phyloP scores from a whole-genome alignment of 208 protist species.

The Angomonas ambiguus region DNA sequence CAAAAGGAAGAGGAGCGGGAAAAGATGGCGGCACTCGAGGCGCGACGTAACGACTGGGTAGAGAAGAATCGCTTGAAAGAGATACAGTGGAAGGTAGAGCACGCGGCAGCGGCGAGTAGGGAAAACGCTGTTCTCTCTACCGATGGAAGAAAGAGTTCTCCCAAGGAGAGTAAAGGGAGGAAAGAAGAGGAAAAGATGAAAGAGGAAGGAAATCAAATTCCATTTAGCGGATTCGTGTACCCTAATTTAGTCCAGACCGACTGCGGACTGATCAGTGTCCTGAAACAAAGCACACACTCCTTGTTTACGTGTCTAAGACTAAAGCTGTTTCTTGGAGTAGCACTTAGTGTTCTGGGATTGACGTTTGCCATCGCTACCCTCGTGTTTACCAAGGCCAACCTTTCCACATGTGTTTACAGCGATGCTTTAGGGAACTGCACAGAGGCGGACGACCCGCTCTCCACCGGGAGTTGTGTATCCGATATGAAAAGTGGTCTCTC shows the following conservation, averaged over 20 bases:
- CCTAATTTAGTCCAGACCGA: constrained; percentile 59
- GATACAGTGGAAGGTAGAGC: neutral
- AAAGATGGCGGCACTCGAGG: constrained; percentile 11
- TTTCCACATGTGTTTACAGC: neutral
- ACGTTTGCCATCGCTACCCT: constrained; percentile 31
- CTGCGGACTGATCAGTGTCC: constrained; percentile 32
- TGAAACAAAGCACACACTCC: constrained; percentile 38
- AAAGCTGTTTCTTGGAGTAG: constrained; percentile 9
- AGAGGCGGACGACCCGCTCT: neutral
- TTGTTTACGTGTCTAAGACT: constrained; percentile 27
- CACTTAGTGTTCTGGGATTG: constrained; percentile 30
- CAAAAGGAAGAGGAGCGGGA: constrained; percentile 4
- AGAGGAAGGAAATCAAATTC: constrained; percentile 14
- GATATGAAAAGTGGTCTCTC: neutral
- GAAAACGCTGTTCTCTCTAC: neutral
- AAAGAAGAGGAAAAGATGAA: neutral
- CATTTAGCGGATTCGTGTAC: constrained; percentile 55
- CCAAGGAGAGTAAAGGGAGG: neutral
- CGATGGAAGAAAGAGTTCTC: neutral
- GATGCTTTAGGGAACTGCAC: neutral
- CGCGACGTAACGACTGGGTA: constrained; percentile 16
- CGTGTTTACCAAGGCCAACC: constrained; percentile 15
- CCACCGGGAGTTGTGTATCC: neutral
- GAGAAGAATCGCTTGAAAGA: neutral
- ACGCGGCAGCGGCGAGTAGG: neutral